Conservation (phyloP, 805 yeast genomes). For the Wickerhamiella kurtzmanii region DNA sequence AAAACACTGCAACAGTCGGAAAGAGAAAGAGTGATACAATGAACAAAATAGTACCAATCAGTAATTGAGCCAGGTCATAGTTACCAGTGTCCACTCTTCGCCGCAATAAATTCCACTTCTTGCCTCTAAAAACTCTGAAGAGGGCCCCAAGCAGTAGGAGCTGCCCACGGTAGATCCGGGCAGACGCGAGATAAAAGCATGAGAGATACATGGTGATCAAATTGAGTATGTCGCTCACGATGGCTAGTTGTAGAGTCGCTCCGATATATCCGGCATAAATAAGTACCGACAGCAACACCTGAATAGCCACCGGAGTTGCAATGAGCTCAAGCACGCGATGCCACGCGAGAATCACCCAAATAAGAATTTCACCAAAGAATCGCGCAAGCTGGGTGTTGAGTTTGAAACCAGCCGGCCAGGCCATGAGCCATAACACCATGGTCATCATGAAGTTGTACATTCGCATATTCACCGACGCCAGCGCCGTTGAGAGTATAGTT, state of each 20-base stretch:
- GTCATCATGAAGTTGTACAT: conserved; percentile 35
- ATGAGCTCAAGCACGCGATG: conserved; percentile 9
- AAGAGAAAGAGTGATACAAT: conserved; percentile 62
- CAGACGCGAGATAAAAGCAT: conserved; percentile 64
- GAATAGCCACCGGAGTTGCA: conserved; percentile 1
- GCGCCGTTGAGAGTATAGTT: conserved; percentile 20
- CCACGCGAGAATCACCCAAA: conserved; percentile 78
- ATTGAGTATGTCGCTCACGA: conserved; percentile 50
- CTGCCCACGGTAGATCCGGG: conserved; percentile 69
- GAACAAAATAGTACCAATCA: conserved; percentile 80
- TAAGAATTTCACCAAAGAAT: conserved; percentile 72
- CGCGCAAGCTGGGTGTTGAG: conserved; percentile 72
- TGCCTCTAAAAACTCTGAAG: conserved; percentile 77
- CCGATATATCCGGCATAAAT: conserved; percentile 39
- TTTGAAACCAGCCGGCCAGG: conserved; percentile 89
- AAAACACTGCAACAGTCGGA: conserved; percentile 83
- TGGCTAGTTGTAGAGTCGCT: conserved; percentile 53
- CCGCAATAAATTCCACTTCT: conserved; percentile 70
- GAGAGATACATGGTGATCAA: conserved; percentile 57
- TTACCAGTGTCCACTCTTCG: conserved; percentile 74
- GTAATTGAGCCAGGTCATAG: conserved; percentile 73
- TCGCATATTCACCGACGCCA: conserved; percentile 23
- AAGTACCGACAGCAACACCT: conserved; percentile 4
- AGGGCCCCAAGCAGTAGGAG: conserved; percentile 53
- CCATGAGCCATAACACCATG: conserved; percentile 60